Evolutionary conservation across 148 eudicot species (phyloP), one percentile per base, ranked within the genome.

Genomic region (Amaranthus cruentus): DNA sequence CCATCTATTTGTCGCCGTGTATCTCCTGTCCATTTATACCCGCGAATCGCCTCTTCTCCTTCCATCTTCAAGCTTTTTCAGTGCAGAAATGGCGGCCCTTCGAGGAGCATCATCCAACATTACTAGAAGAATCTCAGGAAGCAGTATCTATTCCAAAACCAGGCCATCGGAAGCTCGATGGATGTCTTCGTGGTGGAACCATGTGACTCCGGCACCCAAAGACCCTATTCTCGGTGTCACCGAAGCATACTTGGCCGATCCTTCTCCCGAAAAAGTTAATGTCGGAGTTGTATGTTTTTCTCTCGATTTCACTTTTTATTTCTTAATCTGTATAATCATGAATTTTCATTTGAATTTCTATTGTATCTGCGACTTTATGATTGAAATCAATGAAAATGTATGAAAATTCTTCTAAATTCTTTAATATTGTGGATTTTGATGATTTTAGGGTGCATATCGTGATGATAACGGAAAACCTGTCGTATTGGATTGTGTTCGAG

Each of bases 141-240:
- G 18, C 18, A 18, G 18, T 18, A 18, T 18, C 18, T 18, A 18
- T 18, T 18, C 18, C 42, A 68, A 47, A 66, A 58, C 84, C 7
- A 50, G 65, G 13, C 61, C 76, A 57, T 56, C 67, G 28, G 86
- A 84, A 47, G 78, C 80, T 42, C 85, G 98, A 60, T 78, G 77
- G 65, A 81, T 84, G 75, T 85, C 96, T 0, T 71, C 89, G 2
- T 88, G 90, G 96, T 95, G 97, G 97, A 77, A 84, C 56, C 84
- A 81, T 82, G 97, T 94, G 46, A 86, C 87, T 80, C 97, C 93
- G 0, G 97, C 98, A 0, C 85, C 96, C 0, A 95, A 95, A 73
- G 98, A 95, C 72, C 97, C 98, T 12, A 95, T 95, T 57, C 97
- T 95, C 47, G 98, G 98, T 6, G 98, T 95, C 9, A 90, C 97